Conservation (phyloP, 2,329 filamentous ascomycete species). For the Aspergillus neotritici region DNA sequence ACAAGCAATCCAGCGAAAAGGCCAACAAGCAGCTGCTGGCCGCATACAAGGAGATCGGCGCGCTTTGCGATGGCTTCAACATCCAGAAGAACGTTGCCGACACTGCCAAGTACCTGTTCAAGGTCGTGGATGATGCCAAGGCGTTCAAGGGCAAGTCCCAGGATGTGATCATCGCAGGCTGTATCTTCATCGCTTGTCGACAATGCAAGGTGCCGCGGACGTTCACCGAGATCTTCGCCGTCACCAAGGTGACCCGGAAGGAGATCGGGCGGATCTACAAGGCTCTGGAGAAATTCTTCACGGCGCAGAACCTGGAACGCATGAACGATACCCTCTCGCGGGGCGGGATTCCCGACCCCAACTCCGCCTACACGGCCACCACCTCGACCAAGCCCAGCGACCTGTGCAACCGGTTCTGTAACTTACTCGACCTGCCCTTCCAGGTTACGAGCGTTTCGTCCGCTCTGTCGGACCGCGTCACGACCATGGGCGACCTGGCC, state of each 20-base stretch:
- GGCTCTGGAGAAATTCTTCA: conserved; percentile 79
- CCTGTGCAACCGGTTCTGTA: conserved; percentile 85
- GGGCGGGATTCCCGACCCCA: conserved; percentile 46
- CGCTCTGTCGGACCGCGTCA: conserved; percentile 71
- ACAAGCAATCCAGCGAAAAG: conserved; percentile 75
- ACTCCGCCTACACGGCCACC: conserved; percentile 64
- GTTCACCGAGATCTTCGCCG: conserved; percentile 87
- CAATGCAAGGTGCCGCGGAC: conserved; percentile 81
- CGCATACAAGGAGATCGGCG: conserved; percentile 82
- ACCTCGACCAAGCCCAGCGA: conserved; percentile 74
- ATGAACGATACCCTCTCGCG: conserved; percentile 45
- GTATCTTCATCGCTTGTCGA: conserved; percentile 95
- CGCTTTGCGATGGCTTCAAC: conserved; percentile 77
- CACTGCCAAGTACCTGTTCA: conserved; percentile 90
- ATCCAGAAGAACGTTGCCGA: conserved; percentile 77
- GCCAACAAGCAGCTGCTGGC: conserved; percentile 72
- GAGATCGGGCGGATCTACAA: conserved; percentile 97
- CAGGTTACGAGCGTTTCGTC: conserved; percentile 74
- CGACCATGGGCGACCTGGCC: conserved; percentile 71
- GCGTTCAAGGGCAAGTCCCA: conserved; percentile 93
- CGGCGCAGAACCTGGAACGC: conserved; percentile 61
- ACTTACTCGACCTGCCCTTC: conserved; percentile 68
- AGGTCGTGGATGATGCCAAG: conserved; percentile 86
- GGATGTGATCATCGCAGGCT: conserved; percentile 89
- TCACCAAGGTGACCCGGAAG: conserved; percentile 93